phyloP scores from a whole-genome alignment of 192 early-diverging fungal species.

The Borealophlyctis nickersoniae region DNA sequence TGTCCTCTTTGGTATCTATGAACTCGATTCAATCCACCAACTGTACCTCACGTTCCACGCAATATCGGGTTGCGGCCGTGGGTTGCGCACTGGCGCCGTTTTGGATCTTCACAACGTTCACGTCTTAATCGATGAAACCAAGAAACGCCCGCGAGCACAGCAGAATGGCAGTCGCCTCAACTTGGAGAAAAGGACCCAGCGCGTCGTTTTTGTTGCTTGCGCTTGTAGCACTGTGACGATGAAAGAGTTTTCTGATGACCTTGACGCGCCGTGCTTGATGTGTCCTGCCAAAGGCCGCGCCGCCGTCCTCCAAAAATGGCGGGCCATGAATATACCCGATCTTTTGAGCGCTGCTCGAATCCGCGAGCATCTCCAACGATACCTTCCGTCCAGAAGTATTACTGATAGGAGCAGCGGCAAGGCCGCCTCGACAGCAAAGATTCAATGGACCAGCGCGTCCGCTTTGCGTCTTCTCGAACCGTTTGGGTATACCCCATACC shows the following conservation, averaged over 20 bases:
- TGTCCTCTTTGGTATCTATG: slow-evolving; percentile 12
- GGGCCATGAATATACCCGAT: slow-evolving; percentile 18
- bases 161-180: no score
- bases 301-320: background rate
- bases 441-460: background rate
- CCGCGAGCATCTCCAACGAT: background rate
- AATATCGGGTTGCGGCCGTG: slow-evolving; percentile 15
- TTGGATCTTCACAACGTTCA: slow-evolving; percentile 26
- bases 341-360: background rate
- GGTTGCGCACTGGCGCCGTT: slow-evolving; percentile 21
- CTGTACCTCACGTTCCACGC: slow-evolving; percentile 21
- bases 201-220: slow-evolving; percentile 18
- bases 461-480: background rate
- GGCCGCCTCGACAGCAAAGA: background rate
- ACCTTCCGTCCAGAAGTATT: background rate
- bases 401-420: no score
- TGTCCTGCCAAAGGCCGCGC: slow-evolving; percentile 4
- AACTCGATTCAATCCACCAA: slow-evolving; percentile 15
- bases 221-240: slow-evolving; percentile 9
- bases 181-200: background rate
- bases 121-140: background rate
- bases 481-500: slow-evolving; percentile 23
- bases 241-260: background rate
- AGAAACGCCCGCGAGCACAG: no score
- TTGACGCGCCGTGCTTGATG: background rate